These are phyloP conservation scores for Ambrosia trifida DNA, from an alignment of 129 eudicot species.

Conservation along the genomic window DNA sequence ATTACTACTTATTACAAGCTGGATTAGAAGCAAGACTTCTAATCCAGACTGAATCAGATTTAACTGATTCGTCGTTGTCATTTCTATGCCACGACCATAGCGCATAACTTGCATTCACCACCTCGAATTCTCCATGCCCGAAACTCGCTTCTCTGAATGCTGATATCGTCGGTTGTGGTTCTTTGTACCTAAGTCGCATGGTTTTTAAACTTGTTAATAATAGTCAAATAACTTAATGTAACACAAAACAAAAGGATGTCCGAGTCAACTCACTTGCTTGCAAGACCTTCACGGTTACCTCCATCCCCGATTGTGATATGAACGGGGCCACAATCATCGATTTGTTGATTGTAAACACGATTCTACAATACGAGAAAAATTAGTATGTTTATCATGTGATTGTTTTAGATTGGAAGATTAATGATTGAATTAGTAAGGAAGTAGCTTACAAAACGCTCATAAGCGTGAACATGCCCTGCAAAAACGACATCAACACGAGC, in stretches of 20 bases:
- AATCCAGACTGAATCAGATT: conserved; percentile 51
- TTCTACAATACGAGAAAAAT: conserved; percentile 30
- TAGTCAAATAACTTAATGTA: neutral
- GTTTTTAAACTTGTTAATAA: neutral
- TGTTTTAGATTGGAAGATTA: neutral
- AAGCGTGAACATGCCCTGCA: conserved; percentile 88
- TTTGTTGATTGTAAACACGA: conserved; percentile 49
- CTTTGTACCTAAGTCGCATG: conserved; percentile 41
- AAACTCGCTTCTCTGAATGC: conserved; percentile 76
- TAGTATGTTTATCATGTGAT: neutral
- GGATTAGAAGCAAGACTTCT: conserved; percentile 38
- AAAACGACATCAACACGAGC: conserved; percentile 68
- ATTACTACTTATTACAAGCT: conserved; percentile 31
- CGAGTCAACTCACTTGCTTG: conserved; percentile 41
- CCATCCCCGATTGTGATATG: conserved; percentile 77
- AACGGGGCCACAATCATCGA: conserved; percentile 54
- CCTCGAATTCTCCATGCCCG: conserved; percentile 62
- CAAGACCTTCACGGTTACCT: conserved; percentile 70
- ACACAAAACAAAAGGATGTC: neutral
- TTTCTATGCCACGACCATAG: conserved; percentile 76
- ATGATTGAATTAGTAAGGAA: neutral
- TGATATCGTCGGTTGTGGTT: conserved; percentile 53
- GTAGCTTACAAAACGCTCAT: conserved; percentile 69
- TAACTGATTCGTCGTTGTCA: conserved; percentile 48
- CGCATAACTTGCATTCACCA: conserved; percentile 57